Evolutionary conservation across 805 yeast genomes (phyloP).

Genomic region (Naumovozyma castellii): DNA sequence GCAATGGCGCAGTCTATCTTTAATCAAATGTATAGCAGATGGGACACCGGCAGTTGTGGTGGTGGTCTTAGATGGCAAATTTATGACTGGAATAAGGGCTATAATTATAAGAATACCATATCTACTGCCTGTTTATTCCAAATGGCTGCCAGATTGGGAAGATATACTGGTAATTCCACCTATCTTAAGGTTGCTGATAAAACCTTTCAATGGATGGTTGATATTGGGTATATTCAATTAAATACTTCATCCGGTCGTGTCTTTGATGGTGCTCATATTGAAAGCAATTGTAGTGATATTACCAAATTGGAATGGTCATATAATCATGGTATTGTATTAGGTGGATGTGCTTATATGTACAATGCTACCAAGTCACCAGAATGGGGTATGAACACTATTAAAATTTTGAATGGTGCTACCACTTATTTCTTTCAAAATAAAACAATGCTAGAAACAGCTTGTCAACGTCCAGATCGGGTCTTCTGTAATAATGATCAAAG

Average conservation of each 20-base stretch:
- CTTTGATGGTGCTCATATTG: constrained; percentile 61
- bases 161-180: constrained; percentile 43
- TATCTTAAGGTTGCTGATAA: constrained; percentile 44
- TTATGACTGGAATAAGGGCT: constrained; percentile 50
- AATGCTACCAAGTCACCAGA: constrained; percentile 41
- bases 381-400: constrained; percentile 42
- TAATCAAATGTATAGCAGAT: constrained; percentile 46
- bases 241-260: constrained; percentile 48
- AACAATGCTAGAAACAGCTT: constrained; percentile 53
- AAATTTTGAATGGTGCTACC: constrained; percentile 37
- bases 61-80: constrained; percentile 71
- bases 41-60: constrained; percentile 46
- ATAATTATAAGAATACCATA: constrained; percentile 53
- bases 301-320: constrained; percentile 55
- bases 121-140: constrained; percentile 59
- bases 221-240: constrained; percentile 34
- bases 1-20: constrained; percentile 48
- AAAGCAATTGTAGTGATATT: constrained; percentile 50
- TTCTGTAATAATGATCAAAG: constrained; percentile 69
- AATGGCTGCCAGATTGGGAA: constrained; percentile 52
- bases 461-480: constrained; percentile 34
- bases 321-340: constrained; percentile 56
- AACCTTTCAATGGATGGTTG: constrained; percentile 53
- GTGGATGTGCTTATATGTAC: constrained; percentile 67
- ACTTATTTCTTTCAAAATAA: constrained; percentile 41